Percentiles rank a stretch among this genome's conserved stretches.
Conservation (phyloP, 495 filamentous ascomycete genomes). For the Aspergillus saccharolyticus region DNA sequence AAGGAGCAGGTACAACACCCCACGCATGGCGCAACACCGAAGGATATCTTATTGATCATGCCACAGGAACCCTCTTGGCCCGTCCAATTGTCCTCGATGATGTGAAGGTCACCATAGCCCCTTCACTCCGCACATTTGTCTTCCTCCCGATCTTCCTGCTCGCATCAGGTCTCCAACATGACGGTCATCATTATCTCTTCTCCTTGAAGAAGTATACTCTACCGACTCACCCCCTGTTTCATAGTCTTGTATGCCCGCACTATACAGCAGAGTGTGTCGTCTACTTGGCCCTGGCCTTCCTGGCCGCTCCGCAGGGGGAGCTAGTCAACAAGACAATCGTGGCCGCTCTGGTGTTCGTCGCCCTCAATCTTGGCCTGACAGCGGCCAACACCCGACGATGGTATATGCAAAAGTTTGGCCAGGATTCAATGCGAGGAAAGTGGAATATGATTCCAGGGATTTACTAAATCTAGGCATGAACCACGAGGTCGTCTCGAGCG, state of each 20-base stretch:
- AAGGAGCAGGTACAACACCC: constrained; percentile 60
- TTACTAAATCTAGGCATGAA: constrained; percentile 43
- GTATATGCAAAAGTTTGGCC: constrained; percentile 78
- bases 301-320: constrained; percentile 61
- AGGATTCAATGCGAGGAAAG: constrained; percentile 55
- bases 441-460: constrained; percentile 83
- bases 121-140: constrained; percentile 55
- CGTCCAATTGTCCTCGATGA: constrained; percentile 26
- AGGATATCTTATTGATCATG: constrained; percentile 17
- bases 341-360: constrained; percentile 65
- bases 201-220: constrained; percentile 80
- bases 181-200: constrained; percentile 74
- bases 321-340: constrained; percentile 69
- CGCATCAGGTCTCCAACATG: constrained; percentile 73
- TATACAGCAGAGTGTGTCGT: constrained; percentile 84
- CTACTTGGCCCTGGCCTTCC: constrained; percentile 71
- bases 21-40: background rate
- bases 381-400: constrained; percentile 72
- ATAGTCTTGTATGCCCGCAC: constrained; percentile 73
- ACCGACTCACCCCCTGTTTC: constrained; percentile 67
- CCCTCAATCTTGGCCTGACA: constrained; percentile 74
- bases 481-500: background rate
- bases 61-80: constrained; percentile 28
- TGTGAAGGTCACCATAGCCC: constrained; percentile 37
- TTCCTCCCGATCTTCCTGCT: constrained; percentile 63